Evolutionary conservation across 2,329 filamentous ascomycete species (phyloP).

Genomic region (Exophiala sp.): DNA sequence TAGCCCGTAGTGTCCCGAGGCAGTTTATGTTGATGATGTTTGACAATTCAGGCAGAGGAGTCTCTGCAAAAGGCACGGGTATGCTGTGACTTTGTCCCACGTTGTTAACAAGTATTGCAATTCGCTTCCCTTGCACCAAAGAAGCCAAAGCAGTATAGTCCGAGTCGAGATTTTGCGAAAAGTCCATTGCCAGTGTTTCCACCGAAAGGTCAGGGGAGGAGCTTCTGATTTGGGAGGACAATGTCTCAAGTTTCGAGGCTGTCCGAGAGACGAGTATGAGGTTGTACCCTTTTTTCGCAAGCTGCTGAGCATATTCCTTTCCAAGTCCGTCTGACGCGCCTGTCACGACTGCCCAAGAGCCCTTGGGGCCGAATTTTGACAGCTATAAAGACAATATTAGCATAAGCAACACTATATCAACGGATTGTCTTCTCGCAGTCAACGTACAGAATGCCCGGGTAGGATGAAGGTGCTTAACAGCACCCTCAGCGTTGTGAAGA

Average conservation of each 20-base stretch:
- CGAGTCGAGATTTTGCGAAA: conserved; percentile 59
- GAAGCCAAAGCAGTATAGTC: conserved; percentile 72
- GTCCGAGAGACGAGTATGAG: conserved; percentile 92
- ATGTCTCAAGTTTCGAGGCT: conserved; percentile 75
- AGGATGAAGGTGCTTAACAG: conserved; percentile 64
- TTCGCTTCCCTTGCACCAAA: conserved; percentile 65
- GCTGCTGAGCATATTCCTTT: conserved; percentile 88
- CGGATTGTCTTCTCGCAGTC: neutral
- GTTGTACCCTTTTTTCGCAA: conserved; percentile 89
- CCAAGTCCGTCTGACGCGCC: conserved; percentile 94
- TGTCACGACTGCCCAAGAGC: conserved; percentile 90
- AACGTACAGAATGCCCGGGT: conserved; percentile 43
- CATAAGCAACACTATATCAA: neutral
- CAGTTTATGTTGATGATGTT: conserved; percentile 96
- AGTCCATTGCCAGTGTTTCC: conserved; percentile 87
- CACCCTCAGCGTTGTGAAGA: conserved; percentile 55
- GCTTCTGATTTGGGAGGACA: conserved; percentile 67
- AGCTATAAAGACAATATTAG: conserved; percentile 51
- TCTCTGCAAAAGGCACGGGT: conserved; percentile 80
- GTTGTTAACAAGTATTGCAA: conserved; percentile 91
- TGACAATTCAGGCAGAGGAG: conserved; percentile 69
- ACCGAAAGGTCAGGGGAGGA: conserved; percentile 65
- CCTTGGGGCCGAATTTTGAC: conserved; percentile 80
- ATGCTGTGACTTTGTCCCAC: conserved; percentile 92
- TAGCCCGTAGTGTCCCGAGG: conserved; percentile 79